These are phyloP conservation scores for Picea sitchensis DNA, from an alignment of 75 land plant genomes.

Conservation along the genomic window DNA sequence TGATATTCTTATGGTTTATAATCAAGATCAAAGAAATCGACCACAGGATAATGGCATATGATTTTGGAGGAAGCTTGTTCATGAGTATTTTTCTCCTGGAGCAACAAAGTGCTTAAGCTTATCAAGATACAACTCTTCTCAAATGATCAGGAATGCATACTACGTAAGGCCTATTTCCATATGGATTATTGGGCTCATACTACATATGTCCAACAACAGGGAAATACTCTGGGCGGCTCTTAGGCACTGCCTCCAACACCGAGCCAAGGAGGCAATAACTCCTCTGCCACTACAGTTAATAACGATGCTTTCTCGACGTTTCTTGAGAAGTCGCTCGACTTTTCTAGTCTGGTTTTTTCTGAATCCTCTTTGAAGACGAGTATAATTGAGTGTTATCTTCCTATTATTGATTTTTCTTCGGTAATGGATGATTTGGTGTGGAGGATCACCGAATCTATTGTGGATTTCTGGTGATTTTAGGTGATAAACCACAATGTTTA, in stretches of 20 bases:
- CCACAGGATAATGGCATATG: no score
- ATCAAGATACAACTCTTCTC: no score
- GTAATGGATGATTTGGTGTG: neutral
- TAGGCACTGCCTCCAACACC: neutral
- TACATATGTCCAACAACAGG: no score
- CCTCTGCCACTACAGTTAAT: neutral
- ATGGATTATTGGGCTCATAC: no score
- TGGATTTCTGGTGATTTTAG: slow-evolving; percentile 1
- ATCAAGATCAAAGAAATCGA: no score
- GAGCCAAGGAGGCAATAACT: neutral
- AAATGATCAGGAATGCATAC: no score
- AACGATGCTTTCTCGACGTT: slow-evolving; percentile 5
- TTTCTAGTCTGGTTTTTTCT: slow-evolving; percentile 7
- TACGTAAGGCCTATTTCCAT: no score
- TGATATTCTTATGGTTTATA: no score
- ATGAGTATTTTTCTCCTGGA: no score
- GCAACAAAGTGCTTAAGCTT: no score
- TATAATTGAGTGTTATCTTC: neutral
- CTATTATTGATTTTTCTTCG: neutral
- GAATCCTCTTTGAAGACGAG: neutral
- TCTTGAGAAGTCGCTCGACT: neutral
- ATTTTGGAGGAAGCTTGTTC: no score
- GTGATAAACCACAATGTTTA: neutral
- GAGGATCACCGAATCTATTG: neutral
- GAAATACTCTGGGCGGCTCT: no score